Base-by-base conservation (phyloP, 164 flowering plant genomes). In the Berberis thunbergii region DNA sequence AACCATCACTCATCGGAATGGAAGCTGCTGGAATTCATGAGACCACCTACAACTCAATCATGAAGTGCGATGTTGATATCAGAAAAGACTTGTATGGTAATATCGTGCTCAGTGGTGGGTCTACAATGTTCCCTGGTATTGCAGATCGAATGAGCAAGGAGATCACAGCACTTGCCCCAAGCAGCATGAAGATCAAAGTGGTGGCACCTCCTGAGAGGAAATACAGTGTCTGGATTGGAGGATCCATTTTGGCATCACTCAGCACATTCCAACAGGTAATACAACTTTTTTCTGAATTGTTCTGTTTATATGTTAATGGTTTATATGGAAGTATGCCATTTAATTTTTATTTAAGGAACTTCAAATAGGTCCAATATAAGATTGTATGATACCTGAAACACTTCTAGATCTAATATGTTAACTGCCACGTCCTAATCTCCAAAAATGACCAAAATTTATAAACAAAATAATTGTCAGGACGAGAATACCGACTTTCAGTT, bases 21-120 rank as follows among this genome's bases (percentile, higher is more conserved):
- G 80, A 79, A 48, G 66, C 73, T 58, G 63, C 70, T 43, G 78
- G 78, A 2, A 69, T 75, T n/a, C 78, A 75, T 7, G 78, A 75
- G 70, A 67, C 75, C 8, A 72, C 73, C 5, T 69, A 72, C 67
- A 69, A 72, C 53, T 75, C 78, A 9, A 75, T 75, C 66, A 72
- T 72, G 75, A 75, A 70, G 64, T 75, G 78, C 41, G 78, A 75
- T 43, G 73, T 66, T n/a, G 73, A 72, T 69, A 72, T 75, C 50
- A 69, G 75, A 67, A 75, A 75, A 64, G 75, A 75, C 61, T 64
- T 75, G 63, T 75, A 75, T 13, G 78, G 73, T 9, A 72, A 75
- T 55, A 72, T 75, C 49, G 75, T 75, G 0, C 75, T 75, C 6
- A 72, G 78, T 66, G 78, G 74, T 62, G 82, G 82, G 2, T 63